A percentile compares a stretch with the other conserved stretches of the same genome.
These are phyloP conservation scores for Albatrellus sp. DNA, from an alignment of 1,284 basidiomycete genomes.

Conservation along the genomic window DNA sequence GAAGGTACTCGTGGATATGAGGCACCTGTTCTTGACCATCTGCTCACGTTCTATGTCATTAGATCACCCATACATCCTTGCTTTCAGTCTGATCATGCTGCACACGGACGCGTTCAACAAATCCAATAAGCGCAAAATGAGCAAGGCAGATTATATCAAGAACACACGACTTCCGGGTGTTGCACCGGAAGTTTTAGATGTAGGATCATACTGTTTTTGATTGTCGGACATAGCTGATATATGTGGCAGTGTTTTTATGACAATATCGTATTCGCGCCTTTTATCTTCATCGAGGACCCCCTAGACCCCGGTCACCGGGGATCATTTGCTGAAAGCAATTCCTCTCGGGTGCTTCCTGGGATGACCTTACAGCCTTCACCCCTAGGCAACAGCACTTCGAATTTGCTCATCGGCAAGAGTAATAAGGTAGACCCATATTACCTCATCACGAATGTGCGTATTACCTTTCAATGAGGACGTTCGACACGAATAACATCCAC, in stretches of 20 bases:
- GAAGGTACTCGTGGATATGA: slow-evolving; percentile 37
- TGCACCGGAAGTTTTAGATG: slow-evolving; percentile 75
- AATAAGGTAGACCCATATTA: slow-evolving; percentile 86
- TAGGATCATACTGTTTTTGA: slow-evolving; percentile 21
- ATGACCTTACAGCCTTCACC: slow-evolving; percentile 25
- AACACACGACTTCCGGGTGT: slow-evolving; percentile 88
- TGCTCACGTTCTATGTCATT: slow-evolving; percentile 2
- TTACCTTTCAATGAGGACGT: neutral
- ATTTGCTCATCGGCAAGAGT: slow-evolving; percentile 36
- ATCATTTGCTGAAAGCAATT: slow-evolving; percentile 29
- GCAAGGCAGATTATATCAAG: slow-evolving; percentile 83
- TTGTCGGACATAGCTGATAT: slow-evolving; percentile 3
- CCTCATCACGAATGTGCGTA: slow-evolving; percentile 69
- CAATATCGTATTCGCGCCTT: slow-evolving; percentile 90
- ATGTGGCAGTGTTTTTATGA: slow-evolving; percentile 81
- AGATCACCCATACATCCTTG: slow-evolving; percentile 95
- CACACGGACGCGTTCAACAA: slow-evolving; percentile 98
- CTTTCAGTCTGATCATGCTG: slow-evolving; percentile 98
- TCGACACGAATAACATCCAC: slow-evolving; percentile 1
- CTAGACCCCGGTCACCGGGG: slow-evolving; percentile 50
- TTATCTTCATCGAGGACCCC: slow-evolving; percentile 92
- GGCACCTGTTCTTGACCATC: neutral
- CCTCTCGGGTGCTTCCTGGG: slow-evolving; percentile 22
- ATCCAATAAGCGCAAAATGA: slow-evolving; percentile 97
- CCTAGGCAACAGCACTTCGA: slow-evolving; percentile 22